phyloP scores from a whole-genome alignment of 345 rosid species.

The Garcia nutans region DNA sequence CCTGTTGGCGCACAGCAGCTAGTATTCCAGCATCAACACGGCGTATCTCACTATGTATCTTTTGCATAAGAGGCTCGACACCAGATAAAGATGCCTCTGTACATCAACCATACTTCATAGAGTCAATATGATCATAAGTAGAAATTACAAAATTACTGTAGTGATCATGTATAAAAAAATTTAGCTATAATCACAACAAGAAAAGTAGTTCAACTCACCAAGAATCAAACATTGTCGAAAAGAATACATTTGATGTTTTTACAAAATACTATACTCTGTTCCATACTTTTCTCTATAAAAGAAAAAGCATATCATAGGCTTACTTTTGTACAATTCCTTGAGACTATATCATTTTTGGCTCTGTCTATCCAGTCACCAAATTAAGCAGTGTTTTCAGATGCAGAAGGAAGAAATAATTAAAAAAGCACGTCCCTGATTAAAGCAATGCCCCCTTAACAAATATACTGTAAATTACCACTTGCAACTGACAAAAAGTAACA shows the following conservation, averaged over 20 bases:
- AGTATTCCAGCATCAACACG: slow-evolving; percentile 89
- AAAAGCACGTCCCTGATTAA: too few relatives aligned
- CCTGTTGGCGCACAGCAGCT: slow-evolving; percentile 99
- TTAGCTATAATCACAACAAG: not conserved
- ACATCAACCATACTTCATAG: slow-evolving; percentile 19
- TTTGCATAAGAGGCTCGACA: slow-evolving; percentile 96
- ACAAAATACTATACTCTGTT: not conserved
- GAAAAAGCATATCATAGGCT: not conserved
- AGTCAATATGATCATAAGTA: slow-evolving; percentile 11
- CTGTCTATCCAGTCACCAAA: not conserved
- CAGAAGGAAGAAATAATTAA: too few relatives aligned
- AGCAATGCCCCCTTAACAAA: too few relatives aligned
- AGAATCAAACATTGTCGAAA: not conserved
- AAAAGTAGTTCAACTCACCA: not conserved
- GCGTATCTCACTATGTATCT: slow-evolving; percentile 91
- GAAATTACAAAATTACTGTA: not conserved
- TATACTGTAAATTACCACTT: too few relatives aligned
- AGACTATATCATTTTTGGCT: not conserved
- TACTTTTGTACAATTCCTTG: not conserved
- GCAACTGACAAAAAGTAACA: not conserved
- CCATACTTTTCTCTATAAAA: not conserved
- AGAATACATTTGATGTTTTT: not conserved
- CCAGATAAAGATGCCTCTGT: slow-evolving; percentile 97
- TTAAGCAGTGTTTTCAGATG: too few relatives aligned
- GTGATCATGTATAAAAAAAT: not conserved